Base-by-base conservation (phyloP, 495 filamentous ascomycete genomes). In the Jackrogersella minutella region DNA sequence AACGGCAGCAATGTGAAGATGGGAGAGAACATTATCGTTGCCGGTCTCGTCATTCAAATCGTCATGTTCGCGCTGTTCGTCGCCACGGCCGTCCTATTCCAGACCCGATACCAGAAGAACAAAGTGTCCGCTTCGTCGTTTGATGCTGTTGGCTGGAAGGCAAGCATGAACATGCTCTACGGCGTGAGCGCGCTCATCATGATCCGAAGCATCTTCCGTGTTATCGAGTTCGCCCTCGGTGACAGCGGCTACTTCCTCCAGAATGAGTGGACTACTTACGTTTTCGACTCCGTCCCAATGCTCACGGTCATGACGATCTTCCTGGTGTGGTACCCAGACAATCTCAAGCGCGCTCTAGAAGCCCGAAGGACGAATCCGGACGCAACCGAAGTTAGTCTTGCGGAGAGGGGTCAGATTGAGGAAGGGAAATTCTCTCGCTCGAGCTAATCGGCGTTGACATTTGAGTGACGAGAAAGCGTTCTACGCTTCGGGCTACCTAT, bases 271-370 rank as follows among this genome's bases (percentile, higher is more conserved):
- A 87, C 84, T 51, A 59, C 89, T 49, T 90, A 89, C 63, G 65
- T 86, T 2, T 90, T 91, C 67, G 88, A 92, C 68, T 79, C 82
- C 5, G 54, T 80, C 40, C 64, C 83, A 34, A 90, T 91, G 87
- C 66, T 84, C 19, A 5, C 71, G 0, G 84, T 82, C 14, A 82
- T 85, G 72, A 59, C 82, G 0, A 56, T 83, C 1, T 82, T 65
- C 47, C 13, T 54, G 19, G 11, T 28, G 22, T 49, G 40, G 39
- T 66, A 55, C 7, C 41, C 56, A 0, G 40, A 43, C 10, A 60
- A 66, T 55, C 49, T 61, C 49, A 49, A 50, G 16, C 55, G 0
- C 14, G 17, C 9, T 33, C 24, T 19, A 14, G 33, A 59, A 0
- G 30, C 31, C 10, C 49, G 50, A 30, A 50, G 14, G 47, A 17